phyloP scores from a whole-genome alignment of 2,329 filamentous ascomycete genomes.

The Pseudofabraea citricarpa region DNA sequence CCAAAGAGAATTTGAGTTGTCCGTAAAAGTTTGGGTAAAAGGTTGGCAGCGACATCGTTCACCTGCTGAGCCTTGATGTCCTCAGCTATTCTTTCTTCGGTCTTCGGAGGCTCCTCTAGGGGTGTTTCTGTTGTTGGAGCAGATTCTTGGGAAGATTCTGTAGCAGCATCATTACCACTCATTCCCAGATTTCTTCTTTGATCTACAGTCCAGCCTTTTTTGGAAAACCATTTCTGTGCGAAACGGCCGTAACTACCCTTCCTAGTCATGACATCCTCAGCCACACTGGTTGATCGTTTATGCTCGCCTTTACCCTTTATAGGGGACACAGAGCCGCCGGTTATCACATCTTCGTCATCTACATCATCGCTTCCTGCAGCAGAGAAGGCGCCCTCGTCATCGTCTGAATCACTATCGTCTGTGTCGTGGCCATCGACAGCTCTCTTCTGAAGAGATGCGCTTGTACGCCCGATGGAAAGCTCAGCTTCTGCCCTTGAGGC shows the following conservation, averaged over 20 bases:
- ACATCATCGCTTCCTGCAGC: conserved; percentile 34
- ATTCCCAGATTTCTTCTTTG: conserved; percentile 66
- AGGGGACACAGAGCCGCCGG: conserved; percentile 1
- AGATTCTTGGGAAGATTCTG: conserved; percentile 14
- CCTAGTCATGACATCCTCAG: conserved; percentile 80
- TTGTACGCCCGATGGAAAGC: conserved; percentile 63
- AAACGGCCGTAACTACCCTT: conserved; percentile 85
- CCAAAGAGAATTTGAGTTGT: conserved; percentile 83
- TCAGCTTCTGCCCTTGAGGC: conserved; percentile 70
- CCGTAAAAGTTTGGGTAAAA: conserved; percentile 80
- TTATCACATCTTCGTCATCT: conserved; percentile 30
- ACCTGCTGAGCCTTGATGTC: conserved; percentile 6
- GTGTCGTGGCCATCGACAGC: conserved; percentile 23
- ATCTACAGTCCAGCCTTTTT: conserved; percentile 72
- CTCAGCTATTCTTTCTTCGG: background rate
- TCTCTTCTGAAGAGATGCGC: conserved; percentile 35
- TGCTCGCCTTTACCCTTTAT: conserved; percentile 7
- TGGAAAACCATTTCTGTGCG: conserved; percentile 86
- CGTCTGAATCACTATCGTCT: conserved; percentile 39
- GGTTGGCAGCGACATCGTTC: conserved; percentile 19
- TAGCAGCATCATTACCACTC: conserved; percentile 34
- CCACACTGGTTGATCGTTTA: conserved; percentile 56
- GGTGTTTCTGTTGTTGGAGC: conserved; percentile 26
- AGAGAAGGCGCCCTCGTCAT: conserved; percentile 38
- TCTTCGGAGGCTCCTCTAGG: conserved; percentile 5